A percentile compares a stretch with the other conserved stretches of the same genome.
phyloP scores from a whole-genome alignment of 805 yeast genomes.

The Hanseniaspora clermontiae region DNA sequence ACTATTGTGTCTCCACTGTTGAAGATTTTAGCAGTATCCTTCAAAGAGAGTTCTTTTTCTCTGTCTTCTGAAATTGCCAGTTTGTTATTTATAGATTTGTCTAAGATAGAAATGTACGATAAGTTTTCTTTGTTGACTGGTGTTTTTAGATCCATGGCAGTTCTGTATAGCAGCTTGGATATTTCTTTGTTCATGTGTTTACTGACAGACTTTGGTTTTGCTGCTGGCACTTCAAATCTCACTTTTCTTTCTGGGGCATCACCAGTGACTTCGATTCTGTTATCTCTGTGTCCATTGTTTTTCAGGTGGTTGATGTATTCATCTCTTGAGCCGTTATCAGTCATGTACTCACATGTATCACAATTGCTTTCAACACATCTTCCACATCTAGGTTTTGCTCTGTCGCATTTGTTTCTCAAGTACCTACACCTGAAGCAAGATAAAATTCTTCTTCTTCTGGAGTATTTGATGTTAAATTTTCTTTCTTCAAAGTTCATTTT shows the following conservation, averaged over 20 bases:
- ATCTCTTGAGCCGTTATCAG: not conserved
- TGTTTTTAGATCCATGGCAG: constrained; percentile 1
- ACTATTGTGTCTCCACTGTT: not conserved
- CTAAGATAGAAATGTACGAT: constrained; percentile 2
- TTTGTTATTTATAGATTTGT: not conserved
- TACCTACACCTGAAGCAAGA: constrained; percentile 12
- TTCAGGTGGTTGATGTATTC: not conserved
- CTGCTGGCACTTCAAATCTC: not conserved
- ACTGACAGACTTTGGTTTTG: not conserved
- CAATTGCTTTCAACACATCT: constrained; percentile 2
- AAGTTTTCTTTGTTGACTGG: not conserved
- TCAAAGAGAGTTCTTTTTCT: not conserved
- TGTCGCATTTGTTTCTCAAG: constrained; percentile 9
- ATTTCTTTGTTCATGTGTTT: not conserved
- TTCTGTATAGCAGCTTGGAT: not conserved
- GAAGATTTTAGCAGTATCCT: not conserved
- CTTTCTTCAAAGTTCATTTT: not conserved
- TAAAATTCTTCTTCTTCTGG: constrained; percentile 8
- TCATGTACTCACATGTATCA: constrained; percentile 5
- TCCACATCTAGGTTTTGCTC: not conserved
- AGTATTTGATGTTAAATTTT: not conserved
- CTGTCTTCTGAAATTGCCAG: not conserved
- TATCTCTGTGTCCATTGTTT: not conserved
- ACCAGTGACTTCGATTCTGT: not conserved
- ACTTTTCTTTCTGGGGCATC: not conserved